Evolutionary conservation across 768 basidiomycete species (phyloP), one percentile per base, ranked within the genome.

Genomic region (Tulasnella calospora): DNA sequence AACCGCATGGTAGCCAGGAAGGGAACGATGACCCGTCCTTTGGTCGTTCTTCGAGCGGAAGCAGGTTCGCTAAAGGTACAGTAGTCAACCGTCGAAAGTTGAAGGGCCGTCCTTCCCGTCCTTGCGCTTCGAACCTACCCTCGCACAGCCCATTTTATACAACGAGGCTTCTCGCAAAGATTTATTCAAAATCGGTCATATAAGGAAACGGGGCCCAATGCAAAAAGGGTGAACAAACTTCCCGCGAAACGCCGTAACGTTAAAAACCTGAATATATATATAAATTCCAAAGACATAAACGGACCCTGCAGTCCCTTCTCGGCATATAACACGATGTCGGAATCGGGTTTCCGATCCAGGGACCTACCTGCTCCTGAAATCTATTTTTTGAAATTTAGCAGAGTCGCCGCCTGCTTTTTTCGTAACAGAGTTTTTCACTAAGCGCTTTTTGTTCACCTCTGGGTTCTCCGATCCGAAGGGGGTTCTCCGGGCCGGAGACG

Each of bases 371-470:
- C 47, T 51, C 47, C 47, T 51, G 47, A 51, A n/a, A 51, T 51
- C 61, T 67, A 67, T 67, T 67, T 67, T n/a, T 67, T 30, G 61
- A 67, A 67, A 67, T 67, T 33, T 7, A 15, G 7, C 9, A 67
- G 27, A n/a, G n/a, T n/a, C 41, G 41, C 41, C 12, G 41, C 41
- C 41, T 44, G 41, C 33, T 67, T 67, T 33, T 67, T 67, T 67
- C 61, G 61, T 67, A 67, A 67, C 47, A 51, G 47, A 51, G 47
- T 51, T 51, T 51, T 51, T 51, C 47, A 15, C 27, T 27, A 12
- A 27, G 61, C 61, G 61, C 61, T 67, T 67, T 67, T 67, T 67
- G n/a, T n/a, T n/a, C n/a, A n/a, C n/a, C n/a, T n/a, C n/a, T n/a
- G 33, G 21, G 23, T 30, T 67, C 61, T 67, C 61, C 61, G 61